phyloP scores from a whole-genome alignment of 2,329 filamentous ascomycete species.

The Pleurostoma richardsiae region DNA sequence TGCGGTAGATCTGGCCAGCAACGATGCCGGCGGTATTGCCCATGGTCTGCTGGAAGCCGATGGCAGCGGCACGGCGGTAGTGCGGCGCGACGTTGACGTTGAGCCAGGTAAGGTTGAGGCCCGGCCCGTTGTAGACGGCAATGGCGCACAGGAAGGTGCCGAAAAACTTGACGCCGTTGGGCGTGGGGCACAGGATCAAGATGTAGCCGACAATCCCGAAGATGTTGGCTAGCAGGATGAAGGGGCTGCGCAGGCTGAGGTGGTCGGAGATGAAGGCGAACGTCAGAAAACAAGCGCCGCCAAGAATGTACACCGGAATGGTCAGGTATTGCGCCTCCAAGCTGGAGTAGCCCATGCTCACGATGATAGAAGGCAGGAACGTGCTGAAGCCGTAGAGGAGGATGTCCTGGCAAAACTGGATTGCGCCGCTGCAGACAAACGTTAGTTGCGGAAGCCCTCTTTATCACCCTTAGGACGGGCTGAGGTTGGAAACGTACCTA shows the following conservation, averaged over 20 bases:
- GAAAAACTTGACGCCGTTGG: slow-evolving; percentile 43
- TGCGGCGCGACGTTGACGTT: slow-evolving; percentile 39
- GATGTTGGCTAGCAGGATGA: slow-evolving; percentile 53
- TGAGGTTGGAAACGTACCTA: slow-evolving; percentile 23
- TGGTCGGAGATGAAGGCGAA: slow-evolving; percentile 42
- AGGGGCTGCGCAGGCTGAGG: slow-evolving; percentile 21
- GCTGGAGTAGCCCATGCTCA: slow-evolving; percentile 43
- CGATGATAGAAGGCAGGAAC: slow-evolving; percentile 51
- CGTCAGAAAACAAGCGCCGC: slow-evolving; percentile 36
- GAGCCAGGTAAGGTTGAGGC: slow-evolving; percentile 41
- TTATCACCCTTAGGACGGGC: neutral
- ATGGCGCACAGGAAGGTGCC: slow-evolving; percentile 42
- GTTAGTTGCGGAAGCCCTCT: neutral
- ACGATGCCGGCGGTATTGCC: slow-evolving; percentile 41
- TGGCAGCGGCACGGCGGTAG: slow-evolving; percentile 38
- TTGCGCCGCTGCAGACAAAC: slow-evolving; percentile 21
- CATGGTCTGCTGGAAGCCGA: slow-evolving; percentile 38
- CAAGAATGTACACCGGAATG: slow-evolving; percentile 51
- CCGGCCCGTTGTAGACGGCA: slow-evolving; percentile 40
- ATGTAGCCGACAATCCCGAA: slow-evolving; percentile 44
- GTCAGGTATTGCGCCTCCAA: slow-evolving; percentile 48
- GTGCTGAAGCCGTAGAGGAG: slow-evolving; percentile 53
- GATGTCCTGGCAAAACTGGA: slow-evolving; percentile 48
- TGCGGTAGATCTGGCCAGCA: slow-evolving; percentile 28
- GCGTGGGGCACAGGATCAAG: slow-evolving; percentile 39